A percentile compares a stretch with the other conserved stretches of the same genome.
Conservation (phyloP, 108 stramenopile species). For the Nitzschia sp. region DNA sequence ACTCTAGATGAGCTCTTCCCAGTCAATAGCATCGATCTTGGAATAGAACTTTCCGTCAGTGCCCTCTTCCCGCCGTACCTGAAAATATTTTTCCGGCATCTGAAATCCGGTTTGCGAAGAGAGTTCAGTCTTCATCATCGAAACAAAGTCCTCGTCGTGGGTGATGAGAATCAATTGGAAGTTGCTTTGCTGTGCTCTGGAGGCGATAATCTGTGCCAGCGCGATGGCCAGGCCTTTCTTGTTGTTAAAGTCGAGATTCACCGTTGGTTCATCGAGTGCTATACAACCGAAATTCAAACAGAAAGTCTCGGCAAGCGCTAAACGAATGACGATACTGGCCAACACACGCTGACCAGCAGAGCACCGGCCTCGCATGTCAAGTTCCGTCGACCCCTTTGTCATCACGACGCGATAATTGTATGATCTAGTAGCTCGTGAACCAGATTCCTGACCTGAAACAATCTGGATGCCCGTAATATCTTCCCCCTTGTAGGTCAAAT, state of each 20-base stretch:
- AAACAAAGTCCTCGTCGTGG: constrained; percentile 98
- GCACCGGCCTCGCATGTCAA: constrained; percentile 99
- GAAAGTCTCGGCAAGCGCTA: constrained; percentile 99
- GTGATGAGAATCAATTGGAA: constrained; percentile 98
- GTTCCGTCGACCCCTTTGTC: constrained; percentile 74
- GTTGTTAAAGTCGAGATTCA: constrained; percentile 93
- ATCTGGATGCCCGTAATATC: constrained; percentile 98
- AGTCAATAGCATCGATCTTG: constrained; percentile 82
- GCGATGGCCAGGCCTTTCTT: constrained; percentile 94
- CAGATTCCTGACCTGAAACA: constrained; percentile 86
- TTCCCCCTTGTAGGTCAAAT: constrained; percentile 94
- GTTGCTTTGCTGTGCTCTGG: constrained; percentile 85
- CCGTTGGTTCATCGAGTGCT: constrained; percentile 95
- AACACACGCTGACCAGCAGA: constrained; percentile 93
- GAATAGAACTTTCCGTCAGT: constrained; percentile 81
- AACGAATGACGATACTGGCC: constrained; percentile 96
- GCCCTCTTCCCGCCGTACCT: constrained; percentile 86
- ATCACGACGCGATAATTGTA: constrained; percentile 99
- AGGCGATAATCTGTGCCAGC: constrained; percentile 92
- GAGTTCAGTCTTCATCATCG: constrained; percentile 91
- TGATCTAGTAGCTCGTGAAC: constrained; percentile 53
- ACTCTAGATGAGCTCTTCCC: constrained; percentile 65
- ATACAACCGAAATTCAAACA: constrained; percentile 96
- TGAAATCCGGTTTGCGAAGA: constrained; percentile 78
- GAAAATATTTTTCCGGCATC: constrained; percentile 96